A percentile compares a stretch with the other conserved stretches of the same genome.
Evolutionary conservation across 257 asterid species (phyloP).

Genomic region (Forsythia viridissima): DNA sequence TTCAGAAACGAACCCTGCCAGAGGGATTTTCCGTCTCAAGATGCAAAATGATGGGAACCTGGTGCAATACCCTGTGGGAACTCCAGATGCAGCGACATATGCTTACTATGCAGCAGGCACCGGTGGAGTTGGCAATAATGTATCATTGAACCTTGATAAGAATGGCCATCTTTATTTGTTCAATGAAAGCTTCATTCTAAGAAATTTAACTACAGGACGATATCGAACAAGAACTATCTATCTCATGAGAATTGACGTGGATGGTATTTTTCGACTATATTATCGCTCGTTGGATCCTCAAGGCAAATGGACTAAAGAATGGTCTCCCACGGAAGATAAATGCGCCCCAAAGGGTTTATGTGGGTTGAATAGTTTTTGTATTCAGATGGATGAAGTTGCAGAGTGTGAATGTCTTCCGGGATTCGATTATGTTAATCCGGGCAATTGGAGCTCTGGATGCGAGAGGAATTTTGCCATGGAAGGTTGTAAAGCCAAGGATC

Average conservation of each 20-base stretch:
- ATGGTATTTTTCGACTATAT: slow-evolving; percentile 50
- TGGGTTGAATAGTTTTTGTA: slow-evolving; percentile 50
- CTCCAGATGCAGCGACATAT: neutral
- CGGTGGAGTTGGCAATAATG: neutral
- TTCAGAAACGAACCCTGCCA: slow-evolving; percentile 29
- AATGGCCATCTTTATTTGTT: slow-evolving; percentile 47
- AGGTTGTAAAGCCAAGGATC: slow-evolving; percentile 28
- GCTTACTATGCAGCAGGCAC: slow-evolving; percentile 36
- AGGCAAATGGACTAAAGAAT: slow-evolving; percentile 25
- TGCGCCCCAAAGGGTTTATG: slow-evolving; percentile 53
- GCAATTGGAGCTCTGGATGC: slow-evolving; percentile 42
- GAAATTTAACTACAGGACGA: slow-evolving; percentile 33
- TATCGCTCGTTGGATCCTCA: slow-evolving; percentile 19
- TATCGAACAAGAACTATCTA: slow-evolving; percentile 21
- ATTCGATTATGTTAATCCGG: slow-evolving; percentile 27
- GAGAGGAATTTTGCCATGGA: slow-evolving; percentile 14
- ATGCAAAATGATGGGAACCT: slow-evolving; percentile 61
- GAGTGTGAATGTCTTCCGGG: slow-evolving; percentile 51
- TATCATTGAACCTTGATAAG: slow-evolving; percentile 35
- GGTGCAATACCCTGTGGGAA: slow-evolving; percentile 40
- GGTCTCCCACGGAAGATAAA: slow-evolving; percentile 20
- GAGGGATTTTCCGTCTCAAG: slow-evolving; percentile 35
- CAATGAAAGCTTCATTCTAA: slow-evolving; percentile 20
- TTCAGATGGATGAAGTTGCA: neutral
- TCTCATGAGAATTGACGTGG: slow-evolving; percentile 40